Evolutionary conservation across 148 eudicot genomes (phyloP).

Genomic region (Heliosperma pusillum): DNA sequence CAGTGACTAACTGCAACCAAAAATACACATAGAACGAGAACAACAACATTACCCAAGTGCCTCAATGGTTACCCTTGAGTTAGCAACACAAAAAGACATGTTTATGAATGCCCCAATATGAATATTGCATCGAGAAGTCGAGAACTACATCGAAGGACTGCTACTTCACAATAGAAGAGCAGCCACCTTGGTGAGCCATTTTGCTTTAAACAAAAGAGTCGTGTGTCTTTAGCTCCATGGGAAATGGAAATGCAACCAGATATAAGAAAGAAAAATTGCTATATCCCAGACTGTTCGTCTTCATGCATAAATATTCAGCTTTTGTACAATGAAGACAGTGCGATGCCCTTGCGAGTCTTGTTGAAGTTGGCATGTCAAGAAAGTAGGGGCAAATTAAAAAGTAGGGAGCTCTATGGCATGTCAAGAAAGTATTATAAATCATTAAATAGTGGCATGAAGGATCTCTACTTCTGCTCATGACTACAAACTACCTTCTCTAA

Average conservation of each 20-base stretch:
- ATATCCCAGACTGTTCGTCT: not conserved
- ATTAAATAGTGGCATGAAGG: not conserved
- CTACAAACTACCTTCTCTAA: not conserved
- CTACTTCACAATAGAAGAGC: too few relatives aligned
- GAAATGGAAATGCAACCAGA: not conserved
- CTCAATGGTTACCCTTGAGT: too few relatives aligned
- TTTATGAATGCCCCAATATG: too few relatives aligned
- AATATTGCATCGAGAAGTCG: too few relatives aligned
- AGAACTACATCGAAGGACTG: too few relatives aligned
- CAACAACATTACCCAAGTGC: too few relatives aligned
- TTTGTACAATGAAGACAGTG: not conserved
- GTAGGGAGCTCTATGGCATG: not conserved
- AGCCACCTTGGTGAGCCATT: too few relatives aligned
- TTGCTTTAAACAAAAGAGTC: too few relatives aligned
- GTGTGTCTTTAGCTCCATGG: too few relatives aligned
- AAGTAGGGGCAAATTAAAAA: not conserved
- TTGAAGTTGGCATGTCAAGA: too few relatives aligned
- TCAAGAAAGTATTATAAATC: not conserved
- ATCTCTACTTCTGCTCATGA: not conserved
- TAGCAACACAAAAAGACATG: too few relatives aligned
- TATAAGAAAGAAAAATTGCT: not conserved
- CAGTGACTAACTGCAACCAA: not conserved
- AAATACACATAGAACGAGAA: too few relatives aligned
- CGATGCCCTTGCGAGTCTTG: not conserved
- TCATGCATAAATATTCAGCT: not conserved